A percentile compares a stretch with the other conserved stretches of the same genome.
Evolutionary conservation across 2,329 filamentous ascomycete species (phyloP).

Genomic region (Leptographium lundbergii): DNA sequence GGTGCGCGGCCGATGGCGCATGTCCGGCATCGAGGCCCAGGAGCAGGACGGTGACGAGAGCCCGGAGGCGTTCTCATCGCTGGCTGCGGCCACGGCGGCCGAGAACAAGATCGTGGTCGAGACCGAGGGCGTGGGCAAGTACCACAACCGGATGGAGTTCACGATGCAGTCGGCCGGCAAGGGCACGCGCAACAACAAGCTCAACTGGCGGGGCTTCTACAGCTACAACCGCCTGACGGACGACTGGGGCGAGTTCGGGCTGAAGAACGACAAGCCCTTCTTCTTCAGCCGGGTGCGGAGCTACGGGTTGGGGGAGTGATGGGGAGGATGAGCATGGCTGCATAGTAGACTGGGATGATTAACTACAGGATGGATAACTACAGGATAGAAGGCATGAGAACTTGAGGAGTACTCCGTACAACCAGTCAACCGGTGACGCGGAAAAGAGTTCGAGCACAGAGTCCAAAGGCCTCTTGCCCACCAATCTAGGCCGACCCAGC

Average conservation of each 20-base stretch:
- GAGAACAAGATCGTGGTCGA: slow-evolving; percentile 70
- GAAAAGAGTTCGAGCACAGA: too few relatives aligned
- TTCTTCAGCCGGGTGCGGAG: slow-evolving; percentile 56
- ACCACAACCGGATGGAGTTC: slow-evolving; percentile 75
- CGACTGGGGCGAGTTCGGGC: slow-evolving; percentile 72
- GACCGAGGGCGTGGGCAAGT: slow-evolving; percentile 75
- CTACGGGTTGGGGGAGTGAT: slow-evolving; percentile 24
- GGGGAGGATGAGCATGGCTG: too few relatives aligned
- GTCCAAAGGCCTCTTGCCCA: too few relatives aligned
- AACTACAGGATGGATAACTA: too few relatives aligned
- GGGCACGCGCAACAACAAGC: slow-evolving; percentile 66
- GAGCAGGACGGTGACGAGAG: slow-evolving; percentile 16
- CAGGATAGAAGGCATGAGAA: too few relatives aligned
- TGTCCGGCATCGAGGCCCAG: slow-evolving; percentile 21
- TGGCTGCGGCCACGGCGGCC: slow-evolving; percentile 23
- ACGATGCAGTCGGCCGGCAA: slow-evolving; percentile 51
- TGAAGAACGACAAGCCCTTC: slow-evolving; percentile 52
- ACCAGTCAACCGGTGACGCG: too few relatives aligned
- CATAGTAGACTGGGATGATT: too few relatives aligned
- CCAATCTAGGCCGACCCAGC: too few relatives aligned
- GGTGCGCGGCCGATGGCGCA: slow-evolving; percentile 41
- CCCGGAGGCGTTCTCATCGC: neutral
- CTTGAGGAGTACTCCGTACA: too few relatives aligned
- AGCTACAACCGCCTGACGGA: slow-evolving; percentile 82
- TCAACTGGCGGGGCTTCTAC: slow-evolving; percentile 82